A percentile compares a stretch with the other conserved stretches of the same genome.
phyloP scores from a whole-genome alignment of 2,329 filamentous ascomycete species.

The Paecilomyces sp. region DNA sequence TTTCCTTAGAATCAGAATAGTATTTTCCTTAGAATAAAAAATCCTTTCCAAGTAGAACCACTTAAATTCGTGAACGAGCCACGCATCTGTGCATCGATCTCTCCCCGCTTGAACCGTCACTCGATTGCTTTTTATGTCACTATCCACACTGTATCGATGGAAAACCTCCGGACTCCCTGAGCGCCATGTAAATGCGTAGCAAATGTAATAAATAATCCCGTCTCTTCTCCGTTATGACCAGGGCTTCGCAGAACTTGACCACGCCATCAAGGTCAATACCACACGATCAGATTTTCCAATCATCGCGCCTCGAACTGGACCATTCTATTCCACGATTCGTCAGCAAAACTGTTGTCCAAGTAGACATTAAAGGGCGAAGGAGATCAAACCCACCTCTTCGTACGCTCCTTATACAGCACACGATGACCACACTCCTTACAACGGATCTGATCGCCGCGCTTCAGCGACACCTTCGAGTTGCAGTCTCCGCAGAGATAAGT shows the following conservation, averaged over 20 bases:
- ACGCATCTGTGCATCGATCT: background rate
- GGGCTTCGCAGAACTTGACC: background rate
- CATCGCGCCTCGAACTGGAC: constrained; percentile 95
- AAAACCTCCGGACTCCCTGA: constrained; percentile 7
- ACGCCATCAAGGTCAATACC: background rate
- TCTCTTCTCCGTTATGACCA: background rate
- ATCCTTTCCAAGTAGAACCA: background rate
- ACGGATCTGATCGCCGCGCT: constrained; percentile 71
- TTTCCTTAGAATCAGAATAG: background rate
- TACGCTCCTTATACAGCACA: constrained; percentile 95
- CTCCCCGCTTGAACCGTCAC: background rate
- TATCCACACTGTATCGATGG: background rate
- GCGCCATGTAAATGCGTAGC: constrained; percentile 9
- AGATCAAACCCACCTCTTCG: constrained; percentile 67
- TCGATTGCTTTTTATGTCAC: background rate
- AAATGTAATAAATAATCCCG: background rate
- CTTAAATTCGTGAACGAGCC: background rate
- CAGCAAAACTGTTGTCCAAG: background rate
- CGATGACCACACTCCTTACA: constrained; percentile 93
- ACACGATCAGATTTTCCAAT: constrained; percentile 12
- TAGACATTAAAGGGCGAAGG: too few relatives aligned
- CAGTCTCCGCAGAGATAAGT: constrained; percentile 78
- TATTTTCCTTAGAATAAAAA: background rate
- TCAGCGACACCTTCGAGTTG: constrained; percentile 66
- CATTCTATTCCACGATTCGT: constrained; percentile 57